Conservation (phyloP, 192 early-diverging fungal species). For the Chytriomyces hyalinus region DNA sequence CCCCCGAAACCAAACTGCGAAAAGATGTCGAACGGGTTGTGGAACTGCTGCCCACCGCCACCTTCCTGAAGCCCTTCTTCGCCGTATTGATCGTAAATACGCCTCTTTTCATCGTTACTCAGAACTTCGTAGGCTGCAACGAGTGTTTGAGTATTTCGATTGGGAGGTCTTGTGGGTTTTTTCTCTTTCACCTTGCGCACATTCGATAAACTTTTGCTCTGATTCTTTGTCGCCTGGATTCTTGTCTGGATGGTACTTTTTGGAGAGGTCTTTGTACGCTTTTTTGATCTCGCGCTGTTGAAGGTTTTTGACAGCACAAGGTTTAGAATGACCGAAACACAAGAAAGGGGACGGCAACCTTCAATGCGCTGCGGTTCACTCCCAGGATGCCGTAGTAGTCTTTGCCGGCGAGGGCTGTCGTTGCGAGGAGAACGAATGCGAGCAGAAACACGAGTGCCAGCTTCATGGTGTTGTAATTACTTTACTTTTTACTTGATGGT, state of each 20-base stretch:
- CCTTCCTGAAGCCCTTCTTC: conserved; percentile 92
- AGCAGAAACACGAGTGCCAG: conserved; percentile 2
- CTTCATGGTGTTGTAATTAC: not conserved
- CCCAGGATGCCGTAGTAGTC: conserved; percentile 92
- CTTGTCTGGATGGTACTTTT: conserved; percentile 51
- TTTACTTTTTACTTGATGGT: no score
- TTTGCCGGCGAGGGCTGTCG: conserved; percentile 45
- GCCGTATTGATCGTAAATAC: conserved; percentile 91
- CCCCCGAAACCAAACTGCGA: conserved; percentile 72
- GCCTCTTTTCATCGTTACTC: conserved; percentile 87
- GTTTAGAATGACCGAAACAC: not conserved
- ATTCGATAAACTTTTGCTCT: conserved; percentile 86
- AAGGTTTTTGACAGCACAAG: not conserved
- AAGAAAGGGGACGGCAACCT: conserved; percentile 34
- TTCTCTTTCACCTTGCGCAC: conserved; percentile 75
- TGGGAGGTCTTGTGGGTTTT: conserved; percentile 59
- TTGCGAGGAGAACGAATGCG: conserved; percentile 38
- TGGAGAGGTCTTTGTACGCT: conserved; percentile 83
- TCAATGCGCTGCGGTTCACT: conserved; percentile 76
- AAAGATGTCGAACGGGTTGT: conserved; percentile 99
- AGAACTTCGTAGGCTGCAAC: conserved; percentile 89
- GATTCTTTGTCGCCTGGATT: conserved; percentile 81
- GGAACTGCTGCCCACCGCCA: conserved; percentile 62
- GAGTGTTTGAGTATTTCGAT: conserved; percentile 13
- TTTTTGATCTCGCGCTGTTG: conserved; percentile 83